A percentile compares a stretch with the other conserved stretches of the same genome.
phyloP scores from a whole-genome alignment of 352 stramenopile species.

The Hyaloperonospora brassicae region DNA sequence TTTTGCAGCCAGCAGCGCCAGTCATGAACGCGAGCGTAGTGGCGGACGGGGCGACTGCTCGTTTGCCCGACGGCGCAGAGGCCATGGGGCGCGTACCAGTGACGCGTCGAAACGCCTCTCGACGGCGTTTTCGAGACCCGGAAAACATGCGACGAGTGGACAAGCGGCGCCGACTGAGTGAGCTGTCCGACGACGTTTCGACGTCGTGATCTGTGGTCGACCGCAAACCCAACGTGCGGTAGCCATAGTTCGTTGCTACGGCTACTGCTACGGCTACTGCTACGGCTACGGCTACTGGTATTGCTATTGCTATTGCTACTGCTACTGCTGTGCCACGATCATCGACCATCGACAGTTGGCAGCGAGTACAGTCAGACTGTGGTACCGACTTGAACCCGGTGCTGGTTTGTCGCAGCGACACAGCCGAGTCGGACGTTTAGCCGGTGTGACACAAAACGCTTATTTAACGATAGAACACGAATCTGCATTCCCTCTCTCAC shows the following conservation, averaged over 20 bases:
- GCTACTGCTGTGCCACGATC: background rate
- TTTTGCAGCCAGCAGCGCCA: constrained; percentile 44
- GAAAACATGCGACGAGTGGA: constrained; percentile 33
- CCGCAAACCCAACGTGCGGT: constrained; percentile 8
- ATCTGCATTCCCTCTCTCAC: no score
- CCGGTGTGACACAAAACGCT: no score
- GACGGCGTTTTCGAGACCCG: constrained; percentile 49
- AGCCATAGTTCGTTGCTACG: no score
- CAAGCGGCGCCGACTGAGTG: constrained; percentile 53
- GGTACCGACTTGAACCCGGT: background rate
- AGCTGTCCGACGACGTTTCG: constrained; percentile 41
- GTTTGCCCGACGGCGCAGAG: constrained; percentile 55
- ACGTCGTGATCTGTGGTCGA: constrained; percentile 25
- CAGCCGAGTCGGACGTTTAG: no score
- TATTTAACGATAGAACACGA: no score
- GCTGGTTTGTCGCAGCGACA: no score
- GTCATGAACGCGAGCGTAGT: constrained; percentile 78
- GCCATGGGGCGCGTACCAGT: constrained; percentile 45
- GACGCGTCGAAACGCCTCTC: constrained; percentile 56
- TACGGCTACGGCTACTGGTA: no score
- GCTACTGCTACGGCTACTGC: background rate
- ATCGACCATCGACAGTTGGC: constrained; percentile 10
- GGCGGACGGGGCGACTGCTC: constrained; percentile 36
- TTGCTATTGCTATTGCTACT: no score
- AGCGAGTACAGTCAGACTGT: constrained; percentile 27